Evolutionary conservation across 495 filamentous ascomycete species (phyloP).

Genomic region (Aspergillus nanangensis): DNA sequence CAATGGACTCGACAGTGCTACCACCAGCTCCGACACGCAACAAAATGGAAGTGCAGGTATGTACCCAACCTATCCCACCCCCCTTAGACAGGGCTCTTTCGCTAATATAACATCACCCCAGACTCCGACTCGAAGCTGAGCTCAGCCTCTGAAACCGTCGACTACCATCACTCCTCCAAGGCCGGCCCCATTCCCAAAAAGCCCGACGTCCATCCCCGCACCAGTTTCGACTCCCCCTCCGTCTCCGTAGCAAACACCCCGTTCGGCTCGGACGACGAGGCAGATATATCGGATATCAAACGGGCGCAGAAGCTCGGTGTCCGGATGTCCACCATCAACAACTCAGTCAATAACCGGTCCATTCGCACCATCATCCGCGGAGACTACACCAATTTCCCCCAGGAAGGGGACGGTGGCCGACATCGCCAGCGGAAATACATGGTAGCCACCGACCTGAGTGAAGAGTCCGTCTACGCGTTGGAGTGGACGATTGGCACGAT

Average conservation of each 20-base stretch:
- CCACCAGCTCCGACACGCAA: background rate
- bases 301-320: constrained; percentile 81
- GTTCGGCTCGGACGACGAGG: constrained; percentile 81
- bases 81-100: background rate
- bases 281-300: constrained; percentile 75
- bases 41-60: constrained; percentile 38
- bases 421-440: constrained; percentile 81
- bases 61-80: constrained; percentile 27
- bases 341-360: constrained; percentile 72
- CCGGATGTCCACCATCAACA: constrained; percentile 67
- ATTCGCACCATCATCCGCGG: constrained; percentile 87
- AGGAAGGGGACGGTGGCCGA: constrained; percentile 68
- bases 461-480: constrained; percentile 88
- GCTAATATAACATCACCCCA: background rate
- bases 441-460: constrained; percentile 87
- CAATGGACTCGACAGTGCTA: no score
- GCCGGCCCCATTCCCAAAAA: constrained; percentile 40
- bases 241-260: constrained; percentile 70
- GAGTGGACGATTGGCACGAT: constrained; percentile 98
- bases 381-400: constrained; percentile 67
- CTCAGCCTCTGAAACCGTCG: background rate
- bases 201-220: constrained; percentile 71
- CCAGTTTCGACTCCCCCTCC: constrained; percentile 71
- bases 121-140: background rate
- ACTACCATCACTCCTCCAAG: constrained; percentile 15